These are phyloP conservation scores for Pyrenopolyporus hunteri DNA, from an alignment of 495 filamentous ascomycete genomes.

Conservation along the genomic window DNA sequence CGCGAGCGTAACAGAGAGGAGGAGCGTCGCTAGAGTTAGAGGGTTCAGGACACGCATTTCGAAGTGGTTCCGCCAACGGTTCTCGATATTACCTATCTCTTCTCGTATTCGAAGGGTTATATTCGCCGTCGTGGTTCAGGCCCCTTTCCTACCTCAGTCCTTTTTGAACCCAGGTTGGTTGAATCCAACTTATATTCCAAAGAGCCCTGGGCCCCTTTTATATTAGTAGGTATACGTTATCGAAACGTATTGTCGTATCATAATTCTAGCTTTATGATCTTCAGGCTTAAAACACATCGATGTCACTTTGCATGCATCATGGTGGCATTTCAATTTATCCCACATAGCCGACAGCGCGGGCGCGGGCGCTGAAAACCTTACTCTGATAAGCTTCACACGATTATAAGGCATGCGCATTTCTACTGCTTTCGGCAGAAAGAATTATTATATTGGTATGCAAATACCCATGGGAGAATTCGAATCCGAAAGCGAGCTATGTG, in stretches of 20 bases:
- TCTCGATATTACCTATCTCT: too few species aligned
- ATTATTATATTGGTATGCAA: too few species aligned
- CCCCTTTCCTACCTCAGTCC: too few species aligned
- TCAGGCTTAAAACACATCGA: background rate
- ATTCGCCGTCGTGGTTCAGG: too few species aligned
- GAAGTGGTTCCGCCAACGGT: background rate
- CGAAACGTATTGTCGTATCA: slow-evolving; percentile 7
- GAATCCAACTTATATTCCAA: too few species aligned
- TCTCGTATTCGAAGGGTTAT: too few species aligned
- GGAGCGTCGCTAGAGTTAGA: slow-evolving; percentile 4
- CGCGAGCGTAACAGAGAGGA: background rate
- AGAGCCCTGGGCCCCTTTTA: slow-evolving; percentile 12
- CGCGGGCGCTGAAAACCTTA: background rate
- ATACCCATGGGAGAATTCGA: too few species aligned
- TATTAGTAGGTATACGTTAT: background rate
- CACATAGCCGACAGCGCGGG: slow-evolving; percentile 9
- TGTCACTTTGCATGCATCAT: slow-evolving; percentile 4
- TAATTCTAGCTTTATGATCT: slow-evolving; percentile 4
- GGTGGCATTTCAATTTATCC: slow-evolving; percentile 22
- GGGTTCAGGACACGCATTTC: slow-evolving; percentile 15
- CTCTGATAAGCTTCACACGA: slow-evolving; percentile 3
- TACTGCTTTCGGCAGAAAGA: too few species aligned
- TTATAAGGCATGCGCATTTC: background rate
- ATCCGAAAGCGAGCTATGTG: too few species aligned
- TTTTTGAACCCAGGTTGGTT: too few species aligned